phyloP scores from a whole-genome alignment of 345 rosid species.

The Physaria fendleri region DNA sequence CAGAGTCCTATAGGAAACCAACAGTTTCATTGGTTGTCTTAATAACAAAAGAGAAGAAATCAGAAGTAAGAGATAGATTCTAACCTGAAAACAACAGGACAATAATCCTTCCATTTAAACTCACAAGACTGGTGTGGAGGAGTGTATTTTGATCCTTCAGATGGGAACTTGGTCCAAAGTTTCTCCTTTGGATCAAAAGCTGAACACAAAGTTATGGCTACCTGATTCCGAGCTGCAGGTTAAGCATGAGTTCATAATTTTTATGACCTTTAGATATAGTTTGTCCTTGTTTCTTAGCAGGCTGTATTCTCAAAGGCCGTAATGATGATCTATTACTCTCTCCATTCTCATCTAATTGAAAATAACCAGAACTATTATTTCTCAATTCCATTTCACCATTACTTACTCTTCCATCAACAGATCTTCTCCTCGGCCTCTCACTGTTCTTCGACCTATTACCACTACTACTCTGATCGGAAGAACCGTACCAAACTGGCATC shows the following conservation, averaged over 20 bases:
- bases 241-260: constrained; percentile 97
- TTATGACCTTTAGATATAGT: constrained; percentile 90
- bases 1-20: too few relatives aligned
- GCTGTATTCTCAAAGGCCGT: constrained; percentile 41
- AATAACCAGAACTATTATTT: constrained; percentile 40
- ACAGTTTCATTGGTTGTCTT: background rate
- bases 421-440: constrained; percentile 48
- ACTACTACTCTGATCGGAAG: constrained; percentile 31
- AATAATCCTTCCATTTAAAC: constrained; percentile 96
- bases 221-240: constrained; percentile 97
- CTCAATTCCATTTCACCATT: constrained; percentile 37
- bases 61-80: background rate
- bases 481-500: constrained; percentile 54
- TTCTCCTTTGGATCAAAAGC: constrained; percentile 76
- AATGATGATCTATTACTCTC: constrained; percentile 24
- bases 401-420: constrained; percentile 63
- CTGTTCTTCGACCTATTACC: constrained; percentile 29
- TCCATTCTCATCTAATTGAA: constrained; percentile 39
- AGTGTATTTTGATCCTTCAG: constrained; percentile 90
- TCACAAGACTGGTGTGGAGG: constrained; percentile 93
- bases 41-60: background rate
- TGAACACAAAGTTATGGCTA: constrained; percentile 3
- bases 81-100: constrained; percentile 96
- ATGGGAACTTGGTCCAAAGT: constrained; percentile 93
- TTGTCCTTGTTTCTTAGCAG: constrained; percentile 72